Conservation (phyloP, 495 filamentous ascomycete species). For the Xylaria acuta region DNA sequence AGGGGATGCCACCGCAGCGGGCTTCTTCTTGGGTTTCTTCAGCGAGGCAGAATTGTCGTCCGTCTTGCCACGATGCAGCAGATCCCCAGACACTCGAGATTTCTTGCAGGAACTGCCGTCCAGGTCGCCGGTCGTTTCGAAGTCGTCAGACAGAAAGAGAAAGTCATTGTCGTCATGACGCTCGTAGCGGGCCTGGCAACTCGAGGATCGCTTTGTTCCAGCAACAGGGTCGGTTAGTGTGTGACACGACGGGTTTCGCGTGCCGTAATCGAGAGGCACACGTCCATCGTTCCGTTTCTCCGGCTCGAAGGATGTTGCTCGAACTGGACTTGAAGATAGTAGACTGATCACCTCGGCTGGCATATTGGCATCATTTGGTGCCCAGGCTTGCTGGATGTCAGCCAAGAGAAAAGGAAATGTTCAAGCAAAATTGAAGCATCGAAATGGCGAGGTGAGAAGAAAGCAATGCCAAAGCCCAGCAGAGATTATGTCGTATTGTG, state of each 20-base stretch:
- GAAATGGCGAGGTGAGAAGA: background rate
- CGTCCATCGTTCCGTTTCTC: slow-evolving; percentile 2
- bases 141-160: slow-evolving; percentile 58
- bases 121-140: slow-evolving; percentile 48
- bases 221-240: slow-evolving; percentile 9
- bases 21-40: background rate
- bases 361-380: slow-evolving; percentile 36
- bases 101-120: slow-evolving; percentile 35
- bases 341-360: slow-evolving; percentile 48
- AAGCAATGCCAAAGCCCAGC: background rate
- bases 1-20: slow-evolving; percentile 12
- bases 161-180: slow-evolving; percentile 32
- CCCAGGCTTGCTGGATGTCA: background rate
- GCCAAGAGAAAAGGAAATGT: background rate
- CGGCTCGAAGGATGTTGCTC: slow-evolving; percentile 17
- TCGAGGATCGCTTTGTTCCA: slow-evolving; percentile 22
- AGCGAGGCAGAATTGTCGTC: slow-evolving; percentile 19
- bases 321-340: slow-evolving; percentile 39
- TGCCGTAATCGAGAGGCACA: slow-evolving; percentile 17
- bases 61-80: slow-evolving; percentile 17
- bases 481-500: background rate
- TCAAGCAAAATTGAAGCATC: background rate
- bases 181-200: slow-evolving; percentile 8
- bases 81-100: slow-evolving; percentile 26
- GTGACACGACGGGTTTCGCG: background rate